Base-by-base conservation (phyloP, 2,329 filamentous ascomycete species). In the Gnomoniopsis smithogilvyi region DNA sequence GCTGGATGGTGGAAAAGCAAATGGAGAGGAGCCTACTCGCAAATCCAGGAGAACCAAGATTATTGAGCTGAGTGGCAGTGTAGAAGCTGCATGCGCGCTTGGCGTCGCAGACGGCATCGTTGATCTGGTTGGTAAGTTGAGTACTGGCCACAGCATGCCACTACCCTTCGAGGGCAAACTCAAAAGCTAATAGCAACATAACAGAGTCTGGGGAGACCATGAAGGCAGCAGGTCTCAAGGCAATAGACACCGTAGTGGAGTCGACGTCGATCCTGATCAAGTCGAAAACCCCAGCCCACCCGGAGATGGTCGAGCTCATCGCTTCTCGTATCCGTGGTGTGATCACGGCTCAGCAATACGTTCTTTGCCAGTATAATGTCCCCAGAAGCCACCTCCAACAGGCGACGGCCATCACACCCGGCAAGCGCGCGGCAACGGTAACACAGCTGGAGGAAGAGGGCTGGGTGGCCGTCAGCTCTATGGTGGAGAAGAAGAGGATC, bases 51-150 rank as follows among this genome's bases (percentile, higher is more conserved):
- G 82, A 68, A 98, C 95, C 11, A 92, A 92, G 70, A 92, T 99
- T 68, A 91, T 96, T 69, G 96, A 95, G 74, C 84, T 98, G 62
- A 95, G 94, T 64, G 95, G 95, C 17, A 98, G 94, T 80, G 95
- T 99, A 36, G 95, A 99, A 78, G 94, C 95, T 54, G 94, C 95
- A 43, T 99, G 95, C 72, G 94, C 95, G 21, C 80, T 99, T 56
- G 95, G 95, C 55, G 93, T 98, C 30, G 95, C 95, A 47, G 94
- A 98, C 72, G 95, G 94, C 53, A 97, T 99, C 72, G 92, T 99
- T 50, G 95, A 99, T 77, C 86, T 99, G 59, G 95, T 99, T 70
- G 92, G 92, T 95, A 76, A 72, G 90, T 84, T 6, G 45, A 11
- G 10, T 24, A 33, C 26, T 30, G 26, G 4, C 4, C 26, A 38